Conservation (phyloP, 768 basidiomycete genomes). For the Neoboletus magnificus region DNA sequence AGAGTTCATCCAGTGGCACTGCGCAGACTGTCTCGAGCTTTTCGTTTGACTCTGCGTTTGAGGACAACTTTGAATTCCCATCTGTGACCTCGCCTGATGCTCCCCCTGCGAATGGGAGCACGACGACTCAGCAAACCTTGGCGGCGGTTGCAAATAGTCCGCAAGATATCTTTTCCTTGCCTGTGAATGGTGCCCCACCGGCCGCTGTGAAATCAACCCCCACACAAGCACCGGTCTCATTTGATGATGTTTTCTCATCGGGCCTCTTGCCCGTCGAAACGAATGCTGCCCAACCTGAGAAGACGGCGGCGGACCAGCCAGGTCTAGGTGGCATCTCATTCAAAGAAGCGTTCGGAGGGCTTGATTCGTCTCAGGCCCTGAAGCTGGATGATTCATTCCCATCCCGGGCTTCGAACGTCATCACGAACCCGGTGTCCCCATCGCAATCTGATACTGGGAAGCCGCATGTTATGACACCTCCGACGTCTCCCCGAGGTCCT, state of each 20-base stretch:
- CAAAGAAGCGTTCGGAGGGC: slow-evolving; percentile 56
- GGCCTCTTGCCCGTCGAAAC: slow-evolving; percentile 8
- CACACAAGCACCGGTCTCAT: slow-evolving; percentile 32
- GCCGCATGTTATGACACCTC: slow-evolving; percentile 40
- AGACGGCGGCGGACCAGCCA: slow-evolving; percentile 8
- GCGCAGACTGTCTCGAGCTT: slow-evolving; percentile 38
- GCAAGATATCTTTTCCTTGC: slow-evolving; percentile 11
- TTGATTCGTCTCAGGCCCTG: slow-evolving; percentile 37
- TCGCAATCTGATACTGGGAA: slow-evolving; percentile 18
- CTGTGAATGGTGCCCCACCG: slow-evolving; percentile 11
- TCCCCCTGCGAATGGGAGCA: slow-evolving; percentile 26
- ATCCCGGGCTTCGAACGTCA: slow-evolving; percentile 34
- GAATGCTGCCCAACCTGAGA: slow-evolving; percentile 15
- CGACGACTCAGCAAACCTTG: slow-evolving; percentile 7
- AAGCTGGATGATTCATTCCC: slow-evolving; percentile 40
- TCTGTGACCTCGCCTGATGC: slow-evolving; percentile 22
- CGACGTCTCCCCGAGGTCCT: slow-evolving; percentile 38
- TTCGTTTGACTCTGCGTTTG: slow-evolving; percentile 64
- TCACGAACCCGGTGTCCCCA: slow-evolving; percentile 19
- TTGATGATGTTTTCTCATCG: slow-evolving; percentile 48
- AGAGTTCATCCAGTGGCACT: slow-evolving; percentile 40
- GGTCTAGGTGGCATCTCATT: slow-evolving; percentile 35
- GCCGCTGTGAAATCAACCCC: slow-evolving; percentile 14
- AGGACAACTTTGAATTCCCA: slow-evolving; percentile 51
- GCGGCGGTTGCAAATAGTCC: slow-evolving; percentile 3